phyloP scores from a whole-genome alignment of 768 basidiomycete species.

The Pleurotus eryngii region DNA sequence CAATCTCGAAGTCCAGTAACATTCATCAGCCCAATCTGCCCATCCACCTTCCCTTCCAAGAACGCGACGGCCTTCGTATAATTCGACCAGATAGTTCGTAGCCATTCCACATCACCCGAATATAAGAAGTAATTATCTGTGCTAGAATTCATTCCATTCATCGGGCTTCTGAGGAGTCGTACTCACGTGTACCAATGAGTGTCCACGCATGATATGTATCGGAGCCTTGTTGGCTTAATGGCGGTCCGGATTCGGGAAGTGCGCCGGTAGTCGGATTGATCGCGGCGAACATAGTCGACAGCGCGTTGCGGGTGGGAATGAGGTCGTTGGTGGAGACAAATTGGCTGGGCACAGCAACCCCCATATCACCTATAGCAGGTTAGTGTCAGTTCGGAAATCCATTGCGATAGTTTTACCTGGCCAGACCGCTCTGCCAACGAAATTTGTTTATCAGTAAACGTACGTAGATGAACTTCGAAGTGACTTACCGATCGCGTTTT shows the following conservation, averaged over 20 bases:
- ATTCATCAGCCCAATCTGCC: conserved; percentile 46
- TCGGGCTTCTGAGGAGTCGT: not conserved
- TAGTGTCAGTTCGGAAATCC: not conserved
- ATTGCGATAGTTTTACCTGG: conserved; percentile 32
- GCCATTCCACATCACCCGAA: conserved; percentile 50
- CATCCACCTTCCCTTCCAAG: conserved; percentile 48
- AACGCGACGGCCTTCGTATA: conserved; percentile 56
- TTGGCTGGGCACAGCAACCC: conserved; percentile 56
- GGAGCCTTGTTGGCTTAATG: conserved; percentile 40
- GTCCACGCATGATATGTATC: conserved; percentile 64
- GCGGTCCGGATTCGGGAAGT: conserved; percentile 51
- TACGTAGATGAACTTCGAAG: too few species aligned
- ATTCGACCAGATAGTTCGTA: conserved; percentile 49
- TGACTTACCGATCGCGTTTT: conserved; percentile 49
- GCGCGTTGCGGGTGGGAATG: conserved; percentile 50
- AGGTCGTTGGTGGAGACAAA: conserved; percentile 63
- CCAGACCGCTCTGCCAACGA: conserved; percentile 47
- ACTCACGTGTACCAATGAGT: conserved; percentile 50
- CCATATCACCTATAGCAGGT: conserved; percentile 47
- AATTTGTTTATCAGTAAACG: not conserved
- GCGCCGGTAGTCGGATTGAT: conserved; percentile 52
- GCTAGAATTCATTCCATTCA: not conserved
- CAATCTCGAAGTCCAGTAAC: conserved; percentile 57
- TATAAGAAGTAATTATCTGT: conserved; percentile 55
- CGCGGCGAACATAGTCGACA: conserved; percentile 55